Evolutionary conservation across 371 early-diverging fungal species (phyloP).

Genomic region (Batkoa obscura): DNA sequence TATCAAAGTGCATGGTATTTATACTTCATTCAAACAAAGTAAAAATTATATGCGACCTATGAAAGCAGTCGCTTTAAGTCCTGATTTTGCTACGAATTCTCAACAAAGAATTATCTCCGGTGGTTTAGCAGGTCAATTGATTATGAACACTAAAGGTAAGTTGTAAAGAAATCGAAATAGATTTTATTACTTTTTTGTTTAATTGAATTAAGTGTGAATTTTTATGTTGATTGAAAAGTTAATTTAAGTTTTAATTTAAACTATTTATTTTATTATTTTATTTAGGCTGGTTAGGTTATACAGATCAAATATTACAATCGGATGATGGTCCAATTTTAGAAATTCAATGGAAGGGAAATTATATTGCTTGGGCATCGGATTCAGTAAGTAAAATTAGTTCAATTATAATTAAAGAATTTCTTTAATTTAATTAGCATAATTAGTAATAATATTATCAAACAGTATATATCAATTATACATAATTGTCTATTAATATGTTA

Average conservation of each 20-base stretch:
- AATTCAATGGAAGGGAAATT: slow-evolving; percentile 58
- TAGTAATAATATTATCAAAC: too few relatives aligned
- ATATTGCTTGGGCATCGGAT: slow-evolving; percentile 89
- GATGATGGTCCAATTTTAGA: slow-evolving; percentile 78
- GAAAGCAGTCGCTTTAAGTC: slow-evolving; percentile 75
- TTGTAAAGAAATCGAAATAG: too few relatives aligned
- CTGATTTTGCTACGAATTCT: slow-evolving; percentile 47
- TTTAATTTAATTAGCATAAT: too few relatives aligned
- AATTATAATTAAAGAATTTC: too few relatives aligned
- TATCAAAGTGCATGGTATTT: slow-evolving; percentile 46
- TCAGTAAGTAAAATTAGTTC: slow-evolving; percentile 27
- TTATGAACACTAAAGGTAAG: slow-evolving; percentile 51
- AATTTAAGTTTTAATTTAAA: too few relatives aligned
- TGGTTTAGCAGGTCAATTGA: slow-evolving; percentile 71
- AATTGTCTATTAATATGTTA: too few relatives aligned
- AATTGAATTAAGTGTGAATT: too few relatives aligned
- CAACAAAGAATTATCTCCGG: slow-evolving; percentile 65
- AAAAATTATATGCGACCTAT: slow-evolving; percentile 73
- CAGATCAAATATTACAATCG: slow-evolving; percentile 47
- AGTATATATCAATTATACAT: too few relatives aligned
- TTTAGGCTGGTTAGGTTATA: slow-evolving; percentile 31
- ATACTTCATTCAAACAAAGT: slow-evolving; percentile 28
- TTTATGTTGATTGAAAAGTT: too few relatives aligned
- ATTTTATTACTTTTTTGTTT: too few relatives aligned
- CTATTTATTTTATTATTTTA: slow-evolving; percentile 11